Evolutionary conservation across 2,329 filamentous ascomycete species (phyloP).

Genomic region (Xylaria sp.): DNA sequence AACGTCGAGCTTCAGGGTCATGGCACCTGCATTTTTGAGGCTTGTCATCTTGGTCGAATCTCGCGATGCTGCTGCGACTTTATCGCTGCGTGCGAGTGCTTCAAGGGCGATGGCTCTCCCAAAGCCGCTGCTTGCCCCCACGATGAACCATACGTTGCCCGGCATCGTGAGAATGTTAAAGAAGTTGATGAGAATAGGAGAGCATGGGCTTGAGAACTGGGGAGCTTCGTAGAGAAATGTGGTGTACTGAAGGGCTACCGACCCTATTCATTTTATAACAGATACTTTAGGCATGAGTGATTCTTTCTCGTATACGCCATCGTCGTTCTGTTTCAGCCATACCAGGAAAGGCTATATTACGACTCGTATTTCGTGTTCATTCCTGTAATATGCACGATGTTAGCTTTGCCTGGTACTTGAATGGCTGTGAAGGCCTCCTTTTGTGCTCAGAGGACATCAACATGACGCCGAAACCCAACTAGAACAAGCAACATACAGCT

Average conservation of each 20-base stretch:
- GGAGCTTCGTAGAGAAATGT: not conserved
- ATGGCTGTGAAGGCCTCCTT: too few species aligned
- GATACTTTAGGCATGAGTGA: too few species aligned
- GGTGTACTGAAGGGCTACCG: too few species aligned
- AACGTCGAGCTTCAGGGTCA: not conserved
- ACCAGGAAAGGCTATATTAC: not conserved
- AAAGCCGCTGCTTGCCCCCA: constrained; percentile 13
- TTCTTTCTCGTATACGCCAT: not conserved
- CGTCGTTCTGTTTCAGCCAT: not conserved
- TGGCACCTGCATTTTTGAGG: constrained; percentile 3
- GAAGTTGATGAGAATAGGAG: not conserved
- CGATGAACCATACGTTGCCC: constrained; percentile 18
- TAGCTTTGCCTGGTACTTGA: not conserved
- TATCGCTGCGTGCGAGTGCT: constrained; percentile 1
- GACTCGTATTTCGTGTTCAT: constrained; percentile 17
- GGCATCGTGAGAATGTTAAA: not conserved
- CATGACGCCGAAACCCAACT: not conserved
- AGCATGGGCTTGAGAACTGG: not conserved
- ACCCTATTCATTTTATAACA: not conserved
- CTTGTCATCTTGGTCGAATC: not conserved
- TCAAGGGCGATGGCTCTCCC: constrained; percentile 15
- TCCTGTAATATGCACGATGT: not conserved
- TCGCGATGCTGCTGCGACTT: constrained; percentile 17
- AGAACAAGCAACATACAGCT: not conserved
- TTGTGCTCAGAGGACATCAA: not conserved